These are phyloP conservation scores for Hexamita inflata DNA, from an alignment of 208 protist species.

Conservation along the genomic window DNA sequence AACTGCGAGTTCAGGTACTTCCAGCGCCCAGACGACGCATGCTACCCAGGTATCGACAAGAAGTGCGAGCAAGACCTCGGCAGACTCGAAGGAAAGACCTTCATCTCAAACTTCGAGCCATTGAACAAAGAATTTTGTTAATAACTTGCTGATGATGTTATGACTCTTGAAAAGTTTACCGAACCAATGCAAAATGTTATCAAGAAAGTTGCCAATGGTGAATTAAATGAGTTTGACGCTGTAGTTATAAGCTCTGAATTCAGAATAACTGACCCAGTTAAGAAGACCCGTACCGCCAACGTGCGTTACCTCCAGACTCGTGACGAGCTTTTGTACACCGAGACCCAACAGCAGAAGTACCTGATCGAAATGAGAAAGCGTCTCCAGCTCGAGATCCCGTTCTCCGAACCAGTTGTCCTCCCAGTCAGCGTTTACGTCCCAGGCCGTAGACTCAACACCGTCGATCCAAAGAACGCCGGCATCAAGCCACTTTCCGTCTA, in stretches of 20 bases:
- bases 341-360: conserved; percentile 23
- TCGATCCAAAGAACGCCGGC: background rate
- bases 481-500: conserved; percentile 33
- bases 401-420: conserved; percentile 22
- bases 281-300: conserved; percentile 35
- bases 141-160: conserved; percentile 16
- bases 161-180: conserved; percentile 43
- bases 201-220: background rate
- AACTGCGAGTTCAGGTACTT: conserved; percentile 49
- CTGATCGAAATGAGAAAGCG: conserved; percentile 15
- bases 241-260: conserved; percentile 27
- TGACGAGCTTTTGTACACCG: conserved; percentile 19
- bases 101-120: conserved; percentile 49
- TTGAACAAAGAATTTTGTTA: conserved; percentile 9
- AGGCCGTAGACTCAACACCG: conserved; percentile 42
- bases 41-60: conserved; percentile 40
- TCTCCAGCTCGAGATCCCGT: conserved; percentile 19
- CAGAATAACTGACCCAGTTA: conserved; percentile 31
- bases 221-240: too few relatives aligned
- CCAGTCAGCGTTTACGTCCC: conserved; percentile 36
- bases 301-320: conserved; percentile 38
- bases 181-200: conserved; percentile 35
- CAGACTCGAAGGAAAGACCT: conserved; percentile 3
- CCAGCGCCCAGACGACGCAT: conserved; percentile 48
- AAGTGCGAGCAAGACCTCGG: conserved; percentile 31